These are phyloP conservation scores for Wallacemonas sp. DNA, from an alignment of 208 protist species.

Conservation along the genomic window DNA sequence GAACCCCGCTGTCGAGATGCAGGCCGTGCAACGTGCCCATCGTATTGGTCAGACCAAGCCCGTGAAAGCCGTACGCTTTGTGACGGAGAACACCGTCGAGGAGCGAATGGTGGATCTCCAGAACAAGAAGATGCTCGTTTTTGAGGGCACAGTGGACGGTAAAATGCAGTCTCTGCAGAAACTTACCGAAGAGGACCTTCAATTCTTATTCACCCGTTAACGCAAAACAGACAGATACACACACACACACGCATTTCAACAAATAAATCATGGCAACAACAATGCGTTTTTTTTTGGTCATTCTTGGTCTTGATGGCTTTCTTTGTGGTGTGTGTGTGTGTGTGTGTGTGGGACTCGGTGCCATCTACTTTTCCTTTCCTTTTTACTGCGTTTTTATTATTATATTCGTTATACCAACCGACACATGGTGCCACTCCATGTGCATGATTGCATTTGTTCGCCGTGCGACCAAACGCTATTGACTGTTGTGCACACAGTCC, in stretches of 20 bases:
- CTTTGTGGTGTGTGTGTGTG: too few relatives aligned
- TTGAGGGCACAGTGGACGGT: constrained; percentile 93
- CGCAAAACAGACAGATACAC: background rate
- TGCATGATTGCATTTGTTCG: too few relatives aligned
- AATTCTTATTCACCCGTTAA: constrained; percentile 89
- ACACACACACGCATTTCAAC: background rate
- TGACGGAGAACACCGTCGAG: constrained; percentile 91
- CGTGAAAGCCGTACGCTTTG: constrained; percentile 96
- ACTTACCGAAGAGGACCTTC: constrained; percentile 83
- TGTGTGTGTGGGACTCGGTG: too few relatives aligned
- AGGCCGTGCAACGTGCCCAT: constrained; percentile 98
- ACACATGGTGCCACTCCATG: too few relatives aligned
- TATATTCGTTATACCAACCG: too few relatives aligned
- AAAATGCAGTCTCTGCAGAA: constrained; percentile 79
- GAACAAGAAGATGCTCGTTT: constrained; percentile 94
- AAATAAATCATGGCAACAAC: too few relatives aligned
- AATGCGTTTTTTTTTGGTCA: constrained; percentile 14
- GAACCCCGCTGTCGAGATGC: constrained; percentile 98
- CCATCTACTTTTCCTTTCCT: too few relatives aligned
- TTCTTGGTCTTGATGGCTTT: too few relatives aligned
- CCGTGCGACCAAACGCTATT: too few relatives aligned
- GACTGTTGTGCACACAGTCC: too few relatives aligned
- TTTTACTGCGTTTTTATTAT: too few relatives aligned
- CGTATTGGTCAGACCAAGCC: constrained; percentile 97
- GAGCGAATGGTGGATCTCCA: constrained; percentile 94